These are phyloP conservation scores for Pichia kudriavzevii DNA, from an alignment of 1,139 yeast genomes.

Conservation along the genomic window DNA sequence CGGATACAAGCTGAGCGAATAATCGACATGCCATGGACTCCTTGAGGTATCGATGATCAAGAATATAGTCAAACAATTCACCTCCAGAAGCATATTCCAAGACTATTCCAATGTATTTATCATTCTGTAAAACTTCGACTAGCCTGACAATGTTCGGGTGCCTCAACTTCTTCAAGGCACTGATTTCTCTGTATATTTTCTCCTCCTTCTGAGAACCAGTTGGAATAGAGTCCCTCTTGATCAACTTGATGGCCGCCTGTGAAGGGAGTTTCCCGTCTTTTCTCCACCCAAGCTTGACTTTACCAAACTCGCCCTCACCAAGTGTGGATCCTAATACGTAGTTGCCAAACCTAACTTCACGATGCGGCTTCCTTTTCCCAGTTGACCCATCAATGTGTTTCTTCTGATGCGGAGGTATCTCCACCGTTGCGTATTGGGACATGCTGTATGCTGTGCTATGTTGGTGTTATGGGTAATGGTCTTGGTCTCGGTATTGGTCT, in stretches of 20 bases:
- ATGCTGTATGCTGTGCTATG: no score
- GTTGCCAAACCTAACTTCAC: slow-evolving; percentile 73
- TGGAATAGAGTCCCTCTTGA: slow-evolving; percentile 76
- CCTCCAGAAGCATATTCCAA: slow-evolving; percentile 97
- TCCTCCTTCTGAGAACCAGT: slow-evolving; percentile 80
- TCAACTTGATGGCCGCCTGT: slow-evolving; percentile 89
- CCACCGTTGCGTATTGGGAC: no score
- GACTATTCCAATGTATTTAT: slow-evolving; percentile 92
- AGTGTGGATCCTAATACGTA: slow-evolving; percentile 85
- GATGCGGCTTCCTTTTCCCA: slow-evolving; percentile 28
- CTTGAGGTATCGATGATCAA: slow-evolving; percentile 77
- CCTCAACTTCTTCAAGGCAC: slow-evolving; percentile 73
- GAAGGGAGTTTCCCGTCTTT: slow-evolving; percentile 70
- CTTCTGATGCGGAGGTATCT: slow-evolving; percentile 2
- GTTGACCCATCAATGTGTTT: slow-evolving; percentile 6
- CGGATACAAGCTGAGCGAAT: slow-evolving; percentile 89
- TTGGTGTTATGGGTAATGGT: no score
- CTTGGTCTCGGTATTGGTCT: no score
- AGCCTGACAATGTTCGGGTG: slow-evolving; percentile 92
- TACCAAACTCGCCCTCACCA: slow-evolving; percentile 99
- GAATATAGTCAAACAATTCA: slow-evolving; percentile 87
- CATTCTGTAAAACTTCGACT: slow-evolving; percentile 90
- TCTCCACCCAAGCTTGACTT: slow-evolving; percentile 95
- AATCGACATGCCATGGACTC: slow-evolving; percentile 79
- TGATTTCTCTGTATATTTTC: slow-evolving; percentile 88